Percentiles rank a stretch among this genome's conserved stretches.
These are phyloP conservation scores for Xylaria sp. DNA, from an alignment of 2,329 filamentous ascomycete genomes.

Conservation along the genomic window DNA sequence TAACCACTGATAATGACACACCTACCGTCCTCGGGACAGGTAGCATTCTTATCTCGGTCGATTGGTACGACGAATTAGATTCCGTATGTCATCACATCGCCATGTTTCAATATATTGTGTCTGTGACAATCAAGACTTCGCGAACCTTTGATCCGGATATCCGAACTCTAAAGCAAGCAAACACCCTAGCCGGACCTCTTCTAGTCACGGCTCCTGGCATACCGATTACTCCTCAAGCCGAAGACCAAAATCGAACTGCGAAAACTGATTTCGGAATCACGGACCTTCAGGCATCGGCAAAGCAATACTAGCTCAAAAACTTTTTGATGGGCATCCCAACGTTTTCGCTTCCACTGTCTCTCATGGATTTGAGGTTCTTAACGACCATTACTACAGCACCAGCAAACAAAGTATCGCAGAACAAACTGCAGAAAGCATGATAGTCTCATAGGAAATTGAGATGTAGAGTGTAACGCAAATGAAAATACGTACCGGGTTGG, in stretches of 20 bases:
- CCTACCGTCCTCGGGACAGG: too few relatives aligned
- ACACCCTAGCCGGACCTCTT: background rate
- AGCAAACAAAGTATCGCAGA: slow-evolving; percentile 30
- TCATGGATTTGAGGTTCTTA: slow-evolving; percentile 28
- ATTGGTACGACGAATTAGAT: background rate
- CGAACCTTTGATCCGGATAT: too few relatives aligned
- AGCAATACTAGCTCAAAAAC: slow-evolving; percentile 24
- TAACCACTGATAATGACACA: too few relatives aligned
- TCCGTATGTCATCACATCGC: too few relatives aligned
- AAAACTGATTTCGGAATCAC: slow-evolving; percentile 12
- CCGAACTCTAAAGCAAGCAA: background rate
- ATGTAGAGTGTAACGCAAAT: slow-evolving; percentile 28
- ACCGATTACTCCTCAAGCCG: slow-evolving; percentile 17
- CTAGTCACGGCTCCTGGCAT: slow-evolving; percentile 9
- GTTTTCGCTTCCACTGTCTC: slow-evolving; percentile 29
- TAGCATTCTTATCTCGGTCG: too few relatives aligned
- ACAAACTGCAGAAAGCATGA: slow-evolving; percentile 25
- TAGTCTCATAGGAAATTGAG: slow-evolving; percentile 32
- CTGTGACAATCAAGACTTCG: too few relatives aligned
- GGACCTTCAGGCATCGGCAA: slow-evolving; percentile 33
- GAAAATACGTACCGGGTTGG: slow-evolving; percentile 6
- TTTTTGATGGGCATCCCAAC: slow-evolving; percentile 26
- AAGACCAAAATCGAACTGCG: slow-evolving; percentile 24
- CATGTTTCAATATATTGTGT: too few relatives aligned
- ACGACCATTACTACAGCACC: slow-evolving; percentile 31